Base-by-base conservation (phyloP, 176 grass and related monocot genomes). In the Oryza officinalis region DNA sequence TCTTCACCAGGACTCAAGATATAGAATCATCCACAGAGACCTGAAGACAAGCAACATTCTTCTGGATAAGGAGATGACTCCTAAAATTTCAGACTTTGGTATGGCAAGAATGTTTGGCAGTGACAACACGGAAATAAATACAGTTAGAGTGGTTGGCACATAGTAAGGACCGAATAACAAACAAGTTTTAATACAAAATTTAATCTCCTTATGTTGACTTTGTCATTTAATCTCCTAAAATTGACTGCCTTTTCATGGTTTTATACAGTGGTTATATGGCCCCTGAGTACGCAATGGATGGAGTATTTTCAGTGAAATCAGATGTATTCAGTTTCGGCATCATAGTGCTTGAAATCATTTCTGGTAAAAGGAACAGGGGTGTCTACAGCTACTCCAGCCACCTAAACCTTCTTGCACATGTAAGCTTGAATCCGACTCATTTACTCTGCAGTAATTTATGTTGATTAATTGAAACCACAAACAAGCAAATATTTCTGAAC, bases 21-120 rank as follows among this genome's bases (percentile, higher is more conserved):
- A 92, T 59, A 86, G 92, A 46, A 94, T 97, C 57, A 90, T 97
- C 23, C 94, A 97, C 40, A 77, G 91, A 50, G 94, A 97, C 69
- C 84, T 97, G 3, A 97, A 97, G 86, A 80, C 89, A 35, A 86
- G 94, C 50, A 97, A 97, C 9, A 88, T 97, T 79, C 86, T 97
- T 65, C 78, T 97, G 32, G 94, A 94, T 28, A 87, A 91, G 78
- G 87, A 86, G 18, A 93, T 97, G 94, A 79, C 80, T 14, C 91
- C 89, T 2, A 97, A 94, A 33, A 94, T 97, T 44, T 97, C 94
- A 43, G 94, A 94, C 79, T 97, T 97, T 5, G 94, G 94, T 70
- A 84, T 97, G 89, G 94, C 91, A 45, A 94, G 90, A 33, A 85
- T 97, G 30, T 97, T 97, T 6, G 87, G 83, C 5, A 75, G 65